Conservation (phyloP, 352 stramenopile genomes). For the Stramenopiles sp. region DNA sequence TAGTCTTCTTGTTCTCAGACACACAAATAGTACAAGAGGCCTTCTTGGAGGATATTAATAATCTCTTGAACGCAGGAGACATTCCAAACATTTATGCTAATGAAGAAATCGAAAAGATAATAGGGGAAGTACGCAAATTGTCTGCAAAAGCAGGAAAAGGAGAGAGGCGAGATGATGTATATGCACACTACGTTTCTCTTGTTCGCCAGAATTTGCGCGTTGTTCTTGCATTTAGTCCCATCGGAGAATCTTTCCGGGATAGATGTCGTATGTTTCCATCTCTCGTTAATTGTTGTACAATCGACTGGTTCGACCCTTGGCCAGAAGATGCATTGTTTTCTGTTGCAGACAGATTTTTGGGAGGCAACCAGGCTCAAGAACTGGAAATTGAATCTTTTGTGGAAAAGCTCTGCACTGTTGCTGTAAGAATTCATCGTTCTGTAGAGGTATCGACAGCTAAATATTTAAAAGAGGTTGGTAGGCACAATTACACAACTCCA, state of each 20-base stretch:
- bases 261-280: slow-evolving; percentile 79
- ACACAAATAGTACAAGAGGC: slow-evolving; percentile 74
- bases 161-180: slow-evolving; percentile 69
- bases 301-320: slow-evolving; percentile 89
- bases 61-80: slow-evolving; percentile 73
- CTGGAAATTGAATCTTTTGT: slow-evolving; percentile 63
- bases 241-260: slow-evolving; percentile 67
- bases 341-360: slow-evolving; percentile 67
- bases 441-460: slow-evolving; percentile 45
- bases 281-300: slow-evolving; percentile 80
- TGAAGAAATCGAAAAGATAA: slow-evolving; percentile 71
- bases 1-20: slow-evolving; percentile 76
- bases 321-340: slow-evolving; percentile 71
- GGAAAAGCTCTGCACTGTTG: slow-evolving; percentile 64
- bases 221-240: slow-evolving; percentile 71
- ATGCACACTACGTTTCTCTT: slow-evolving; percentile 61
- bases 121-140: slow-evolving; percentile 49
- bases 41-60: slow-evolving; percentile 84
- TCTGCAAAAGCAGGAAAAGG: slow-evolving; percentile 48
- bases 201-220: slow-evolving; percentile 79
- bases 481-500: slow-evolving; percentile 77
- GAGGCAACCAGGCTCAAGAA: slow-evolving; percentile 42
- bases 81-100: slow-evolving; percentile 70
- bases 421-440: slow-evolving; percentile 70
- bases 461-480: slow-evolving; percentile 55